phyloP scores from a whole-genome alignment of 257 asterid species.

The Solanum sparsipilum region DNA sequence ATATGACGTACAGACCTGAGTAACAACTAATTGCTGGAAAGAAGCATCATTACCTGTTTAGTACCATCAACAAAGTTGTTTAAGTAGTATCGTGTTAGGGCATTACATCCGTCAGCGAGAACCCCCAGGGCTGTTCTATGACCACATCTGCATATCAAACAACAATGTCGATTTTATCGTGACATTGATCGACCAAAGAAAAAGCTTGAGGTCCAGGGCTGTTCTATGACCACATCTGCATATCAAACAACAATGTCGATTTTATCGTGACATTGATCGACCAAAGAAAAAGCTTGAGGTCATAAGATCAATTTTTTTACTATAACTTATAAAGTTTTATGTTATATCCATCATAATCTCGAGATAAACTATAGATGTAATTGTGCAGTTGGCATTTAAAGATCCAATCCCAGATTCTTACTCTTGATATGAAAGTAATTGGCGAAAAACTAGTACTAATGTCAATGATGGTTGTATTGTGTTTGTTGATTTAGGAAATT shows the following conservation, averaged over 20 bases:
- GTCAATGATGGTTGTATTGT: not conserved
- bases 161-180: too few relatives aligned
- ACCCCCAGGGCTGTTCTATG: too few relatives aligned
- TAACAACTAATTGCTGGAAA: not conserved
- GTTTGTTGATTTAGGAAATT: not conserved
- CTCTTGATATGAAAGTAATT: not conserved
- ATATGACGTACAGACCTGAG: not conserved
- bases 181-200: too few relatives aligned
- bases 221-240: too few relatives aligned
- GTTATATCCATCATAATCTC: too few relatives aligned
- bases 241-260: too few relatives aligned
- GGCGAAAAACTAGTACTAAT: not conserved
- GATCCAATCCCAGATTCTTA: not conserved
- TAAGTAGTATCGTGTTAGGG: conserved; percentile 75
- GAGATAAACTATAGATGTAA: not conserved
- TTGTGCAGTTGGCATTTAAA: not conserved
- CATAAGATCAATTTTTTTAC: too few relatives aligned
- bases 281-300: too few relatives aligned
- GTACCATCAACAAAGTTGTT: conserved; percentile 27
- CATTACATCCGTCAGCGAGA: conserved; percentile 3
- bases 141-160: too few relatives aligned
- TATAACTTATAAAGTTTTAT: too few relatives aligned
- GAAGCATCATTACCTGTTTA: conserved; percentile 51
- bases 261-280: too few relatives aligned
- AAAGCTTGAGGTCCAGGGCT: too few relatives aligned